Evolutionary conservation across 140 eudicot genomes (phyloP), one percentile per base, ranked within the genome.

Genomic region (Erigeron philadelphicus): DNA sequence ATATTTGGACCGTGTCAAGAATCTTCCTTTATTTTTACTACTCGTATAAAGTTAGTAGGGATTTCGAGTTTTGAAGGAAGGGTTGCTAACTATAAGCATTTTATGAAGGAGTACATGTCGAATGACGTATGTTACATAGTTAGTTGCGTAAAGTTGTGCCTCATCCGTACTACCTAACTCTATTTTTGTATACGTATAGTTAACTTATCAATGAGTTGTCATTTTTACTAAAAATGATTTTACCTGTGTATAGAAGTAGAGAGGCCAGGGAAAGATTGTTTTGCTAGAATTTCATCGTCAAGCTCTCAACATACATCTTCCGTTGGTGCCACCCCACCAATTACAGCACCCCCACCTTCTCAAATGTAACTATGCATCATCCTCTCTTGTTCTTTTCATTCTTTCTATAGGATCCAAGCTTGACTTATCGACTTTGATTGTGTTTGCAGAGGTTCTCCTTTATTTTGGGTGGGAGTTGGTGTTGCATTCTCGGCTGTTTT

Each of bases 401-500:
- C 7, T 63, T 64, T 64, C 7, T 41, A 7, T 45, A 25, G 4
- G 54, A 64, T 52, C 42, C 62, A 23, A 44, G 47, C 31, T 21
- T 66, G 66, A 60, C 21, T 3, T 38, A 10, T 52, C 79, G 31
- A 70, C 25, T 78, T 46, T 70, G 64, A 21, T 61, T 62, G 55
- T 76, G 75, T 57, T 73, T 82, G 59, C 67, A 86, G 98, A 69
- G 96, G 96, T 5, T 88, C 96, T 45, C 98, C 98, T 46, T 76
- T 92, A 71, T 92, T 88, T 73, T 92, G 98, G 98, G 82, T 92
- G 59, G 98, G 95, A 71, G 90, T 92, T 77, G 98, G 98, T 77
- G 95, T 92, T 81, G 98, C 92, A 11, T 75, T 88, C 70, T 92
- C 98, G 10, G 98, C 92, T n/a, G 95, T 81, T 52, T 88, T 88